Conservation (phyloP, 306 rosid genomes). For the Trifolium fragiferum region DNA sequence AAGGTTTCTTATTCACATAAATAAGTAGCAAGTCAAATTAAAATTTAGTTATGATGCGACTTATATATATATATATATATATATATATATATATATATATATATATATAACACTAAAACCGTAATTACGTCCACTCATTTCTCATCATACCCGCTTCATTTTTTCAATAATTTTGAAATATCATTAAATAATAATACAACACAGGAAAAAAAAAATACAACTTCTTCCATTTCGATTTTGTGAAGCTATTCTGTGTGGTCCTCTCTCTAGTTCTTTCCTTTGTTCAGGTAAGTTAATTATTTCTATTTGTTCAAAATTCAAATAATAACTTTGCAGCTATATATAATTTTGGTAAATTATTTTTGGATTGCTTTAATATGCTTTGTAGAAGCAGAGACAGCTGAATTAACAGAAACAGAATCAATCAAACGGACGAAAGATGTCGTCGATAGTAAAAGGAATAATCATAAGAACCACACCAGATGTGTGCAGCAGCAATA, state of each 20-base stretch:
- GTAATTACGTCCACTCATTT: slow-evolving; percentile 81
- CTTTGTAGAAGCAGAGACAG: background rate
- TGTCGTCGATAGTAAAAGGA: slow-evolving; percentile 73
- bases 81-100: too few relatives aligned
- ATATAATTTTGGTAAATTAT: too few relatives aligned
- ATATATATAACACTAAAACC: slow-evolving; percentile 41
- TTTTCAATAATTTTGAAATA: slow-evolving; percentile 24
- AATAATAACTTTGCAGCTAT: too few relatives aligned
- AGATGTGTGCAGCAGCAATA: slow-evolving; percentile 25
- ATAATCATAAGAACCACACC: slow-evolving; percentile 52
- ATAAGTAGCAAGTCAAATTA: slow-evolving; percentile 38
- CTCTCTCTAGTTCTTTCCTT: slow-evolving; percentile 29
- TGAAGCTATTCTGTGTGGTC: slow-evolving; percentile 35
- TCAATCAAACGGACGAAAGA: too few relatives aligned
- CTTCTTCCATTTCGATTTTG: slow-evolving; percentile 44
- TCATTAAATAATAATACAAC: slow-evolving; percentile 16
- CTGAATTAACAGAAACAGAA: too few relatives aligned
- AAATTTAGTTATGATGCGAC: slow-evolving; percentile 46
- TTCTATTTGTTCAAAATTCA: slow-evolving; percentile 3
- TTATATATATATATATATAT: background rate
- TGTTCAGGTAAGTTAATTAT: slow-evolving; percentile 45
- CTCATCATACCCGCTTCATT: slow-evolving; percentile 42
- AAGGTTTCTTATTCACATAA: background rate
- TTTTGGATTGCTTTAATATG: background rate
- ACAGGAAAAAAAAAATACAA: slow-evolving; percentile 18